Base-by-base conservation (phyloP, 2,329 filamentous ascomycete genomes). In the Cadophora sp. region DNA sequence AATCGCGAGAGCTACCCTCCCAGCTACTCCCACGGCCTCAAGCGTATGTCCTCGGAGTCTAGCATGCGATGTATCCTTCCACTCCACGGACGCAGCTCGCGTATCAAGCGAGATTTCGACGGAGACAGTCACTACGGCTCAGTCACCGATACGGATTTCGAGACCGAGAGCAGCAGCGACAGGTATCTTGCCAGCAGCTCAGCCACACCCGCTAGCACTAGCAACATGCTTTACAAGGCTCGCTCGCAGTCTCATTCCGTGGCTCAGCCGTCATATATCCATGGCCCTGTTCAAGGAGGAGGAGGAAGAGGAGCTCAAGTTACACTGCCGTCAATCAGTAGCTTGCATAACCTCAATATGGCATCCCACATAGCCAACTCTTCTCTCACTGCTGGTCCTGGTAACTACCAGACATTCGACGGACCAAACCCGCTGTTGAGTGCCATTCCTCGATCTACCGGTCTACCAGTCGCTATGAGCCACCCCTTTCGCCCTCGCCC, bases 361-460 rank as follows among this genome's bases (percentile, higher is more conserved):
- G 33, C 66, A 33, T 68, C 72, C 2, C 72, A 73, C 53, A 63
- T 16, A 27, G 50, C 63, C 27, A 74, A 74, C 62, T 71, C 72
- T 0, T 70, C 66, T 1, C 72, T 76, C 41, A 70, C 71, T 36
- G 65, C 73, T 20, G 58, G 59, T 4, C 13, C 56, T 22, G 3
- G 11, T 11, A 36, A 58, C 13, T 22, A n/a, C 13, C 55, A 58
- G 20, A 24, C 55, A 16, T 64, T 60, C 30, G 66, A 68, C 13
- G 68, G 65, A 6, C 66, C 80, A 2, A 81, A 80, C 65, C 82
- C 81, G 4, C 79, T 80, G 72, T 77, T 83, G 8, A 83, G 80
- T 67, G 81, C 81, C 14, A 79, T 83, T 36, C 82, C 82, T 6
- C 78, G 81, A 22, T 79, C 79, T 22, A 69, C 68, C 1, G 70